phyloP scores from a whole-genome alignment of 768 basidiomycete species.

The Lepiota brunneoincarnata region DNA sequence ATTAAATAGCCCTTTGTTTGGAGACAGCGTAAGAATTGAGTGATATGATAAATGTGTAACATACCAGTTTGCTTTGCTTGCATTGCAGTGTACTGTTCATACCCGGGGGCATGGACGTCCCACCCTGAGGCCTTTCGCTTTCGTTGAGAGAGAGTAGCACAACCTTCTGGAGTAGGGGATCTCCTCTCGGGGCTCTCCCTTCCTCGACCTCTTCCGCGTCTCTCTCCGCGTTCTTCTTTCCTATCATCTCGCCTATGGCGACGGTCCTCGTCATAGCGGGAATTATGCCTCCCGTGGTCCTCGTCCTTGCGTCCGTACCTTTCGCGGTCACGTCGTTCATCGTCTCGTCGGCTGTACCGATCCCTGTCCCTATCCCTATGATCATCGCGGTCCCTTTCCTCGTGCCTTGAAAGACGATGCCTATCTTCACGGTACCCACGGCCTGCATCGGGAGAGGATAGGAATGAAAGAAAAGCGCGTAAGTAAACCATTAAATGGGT shows the following conservation, averaged over 20 bases:
- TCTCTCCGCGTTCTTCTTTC: constrained; percentile 15
- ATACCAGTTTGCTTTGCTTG: constrained; percentile 98
- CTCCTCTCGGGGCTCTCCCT: constrained; percentile 75
- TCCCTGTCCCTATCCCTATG: constrained; percentile 50
- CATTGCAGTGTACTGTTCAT: constrained; percentile 91
- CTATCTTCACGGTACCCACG: constrained; percentile 65
- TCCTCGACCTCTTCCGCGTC: constrained; percentile 24
- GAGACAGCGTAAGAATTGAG: constrained; percentile 14
- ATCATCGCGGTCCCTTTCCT: constrained; percentile 46
- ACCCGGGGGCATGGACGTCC: constrained; percentile 95
- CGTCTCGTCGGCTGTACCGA: constrained; percentile 37
- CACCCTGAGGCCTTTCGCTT: constrained; percentile 90
- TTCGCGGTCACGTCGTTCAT: constrained; percentile 52
- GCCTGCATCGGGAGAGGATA: constrained; percentile 41
- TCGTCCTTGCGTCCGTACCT: constrained; percentile 11
- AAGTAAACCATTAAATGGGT: constrained; percentile 38
- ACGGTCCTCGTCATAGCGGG: constrained; percentile 26
- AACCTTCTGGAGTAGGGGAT: constrained; percentile 88
- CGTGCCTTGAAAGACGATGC: constrained; percentile 66
- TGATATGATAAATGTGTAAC: constrained; percentile 15
- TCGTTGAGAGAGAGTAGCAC: constrained; percentile 78
- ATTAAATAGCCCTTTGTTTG: constrained; percentile 79
- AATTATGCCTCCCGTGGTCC: constrained; percentile 33
- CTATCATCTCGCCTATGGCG: constrained; percentile 17
- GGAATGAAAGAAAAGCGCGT: constrained; percentile 45